These are phyloP conservation scores for Geranium rotundifolium DNA, from an alignment of 345 rosid species.

Conservation along the genomic window DNA sequence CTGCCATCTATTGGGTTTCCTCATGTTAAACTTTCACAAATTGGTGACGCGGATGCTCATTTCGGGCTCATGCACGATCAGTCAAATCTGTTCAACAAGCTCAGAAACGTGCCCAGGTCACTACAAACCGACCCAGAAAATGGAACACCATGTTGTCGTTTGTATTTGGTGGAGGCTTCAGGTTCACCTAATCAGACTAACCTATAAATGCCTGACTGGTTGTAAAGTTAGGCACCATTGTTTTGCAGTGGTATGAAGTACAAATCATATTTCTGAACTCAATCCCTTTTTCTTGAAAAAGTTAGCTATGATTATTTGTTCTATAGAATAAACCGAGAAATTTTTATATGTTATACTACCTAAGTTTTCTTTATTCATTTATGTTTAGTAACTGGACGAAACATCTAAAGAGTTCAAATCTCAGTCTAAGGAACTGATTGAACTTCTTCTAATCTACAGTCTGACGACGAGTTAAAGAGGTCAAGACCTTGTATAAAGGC, in stretches of 20 bases:
- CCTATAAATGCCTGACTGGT: slow-evolving; percentile 14
- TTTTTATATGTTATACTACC: neutral
- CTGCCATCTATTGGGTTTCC: slow-evolving; percentile 84
- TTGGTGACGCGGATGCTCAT: slow-evolving; percentile 88
- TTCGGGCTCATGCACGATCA: slow-evolving; percentile 73
- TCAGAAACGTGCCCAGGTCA: slow-evolving; percentile 69
- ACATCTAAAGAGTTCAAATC: neutral
- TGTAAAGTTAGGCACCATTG: slow-evolving; percentile 15
- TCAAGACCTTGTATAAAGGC: no score
- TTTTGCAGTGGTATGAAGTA: slow-evolving; percentile 11
- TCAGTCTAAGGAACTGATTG: neutral
- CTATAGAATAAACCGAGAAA: neutral
- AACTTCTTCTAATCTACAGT: neutral
- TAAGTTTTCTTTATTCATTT: neutral
- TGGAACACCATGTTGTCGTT: slow-evolving; percentile 84
- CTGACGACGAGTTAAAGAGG: no score
- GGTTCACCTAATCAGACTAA: slow-evolving; percentile 49
- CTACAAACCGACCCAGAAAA: slow-evolving; percentile 67
- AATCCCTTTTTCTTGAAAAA: neutral
- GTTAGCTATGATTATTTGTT: neutral
- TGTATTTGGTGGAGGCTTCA: slow-evolving; percentile 88
- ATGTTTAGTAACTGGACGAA: neutral
- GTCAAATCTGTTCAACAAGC: slow-evolving; percentile 68
- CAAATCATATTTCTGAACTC: slow-evolving; percentile 3
- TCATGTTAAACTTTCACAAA: slow-evolving; percentile 74